Evolutionary conservation across 129 eudicot genomes (phyloP).

Genomic region (Rutidosis leptorrhynchoides): DNA sequence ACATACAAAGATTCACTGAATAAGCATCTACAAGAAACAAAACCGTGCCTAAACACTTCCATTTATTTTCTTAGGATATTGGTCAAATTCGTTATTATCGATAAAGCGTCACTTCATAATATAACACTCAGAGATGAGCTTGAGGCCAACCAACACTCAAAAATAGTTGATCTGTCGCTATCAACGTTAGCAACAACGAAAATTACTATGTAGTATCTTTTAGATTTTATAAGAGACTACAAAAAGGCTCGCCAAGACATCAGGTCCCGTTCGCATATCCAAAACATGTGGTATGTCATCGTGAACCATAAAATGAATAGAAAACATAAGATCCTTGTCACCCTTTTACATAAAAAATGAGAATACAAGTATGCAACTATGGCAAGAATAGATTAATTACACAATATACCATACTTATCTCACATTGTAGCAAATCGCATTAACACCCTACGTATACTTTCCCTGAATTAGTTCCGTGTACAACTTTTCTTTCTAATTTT

Average conservation of each 20-base stretch:
- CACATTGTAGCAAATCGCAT: background rate
- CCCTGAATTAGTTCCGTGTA: background rate
- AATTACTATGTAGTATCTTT: background rate
- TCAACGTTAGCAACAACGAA: background rate
- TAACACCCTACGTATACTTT: background rate
- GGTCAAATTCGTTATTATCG: background rate
- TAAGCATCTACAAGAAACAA: background rate
- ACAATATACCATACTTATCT: background rate
- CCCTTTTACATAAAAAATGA: background rate
- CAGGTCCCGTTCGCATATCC: background rate
- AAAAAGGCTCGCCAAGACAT: background rate
- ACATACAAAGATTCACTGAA: background rate
- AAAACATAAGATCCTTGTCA: background rate
- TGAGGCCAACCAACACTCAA: background rate
- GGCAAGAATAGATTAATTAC: background rate
- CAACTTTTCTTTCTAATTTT: constrained; percentile 1
- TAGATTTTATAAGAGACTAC: background rate
- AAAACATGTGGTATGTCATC: background rate
- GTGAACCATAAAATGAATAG: background rate
- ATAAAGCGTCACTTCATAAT: background rate
- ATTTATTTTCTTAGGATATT: background rate
- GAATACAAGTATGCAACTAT: background rate
- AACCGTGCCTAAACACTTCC: background rate
- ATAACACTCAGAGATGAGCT: background rate
- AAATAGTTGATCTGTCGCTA: background rate